These are phyloP conservation scores for Excoecaria cochinchinensis DNA, from an alignment of 345 rosid species.

Conservation along the genomic window DNA sequence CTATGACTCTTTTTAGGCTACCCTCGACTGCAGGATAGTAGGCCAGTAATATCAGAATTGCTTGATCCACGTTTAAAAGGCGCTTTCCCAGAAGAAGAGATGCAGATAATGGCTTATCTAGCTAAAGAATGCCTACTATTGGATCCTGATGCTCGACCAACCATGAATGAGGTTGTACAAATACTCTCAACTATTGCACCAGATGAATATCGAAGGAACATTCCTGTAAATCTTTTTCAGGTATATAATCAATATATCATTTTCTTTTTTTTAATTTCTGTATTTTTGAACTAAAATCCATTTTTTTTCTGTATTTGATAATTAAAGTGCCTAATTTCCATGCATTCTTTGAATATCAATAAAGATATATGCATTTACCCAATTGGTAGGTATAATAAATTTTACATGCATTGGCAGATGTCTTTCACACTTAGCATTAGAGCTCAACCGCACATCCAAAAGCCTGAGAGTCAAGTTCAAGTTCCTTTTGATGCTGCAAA, in stretches of 20 bases:
- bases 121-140: conserved; percentile 88
- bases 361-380: neutral
- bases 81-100: conserved; percentile 74
- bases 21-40: conserved; percentile 70
- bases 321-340: neutral
- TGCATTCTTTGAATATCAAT: neutral
- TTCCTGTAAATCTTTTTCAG: conserved; percentile 68
- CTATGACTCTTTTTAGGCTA: conserved; percentile 49
- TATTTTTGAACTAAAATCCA: neutral
- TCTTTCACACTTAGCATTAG: conserved; percentile 29
- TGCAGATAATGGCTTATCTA: conserved; percentile 91
- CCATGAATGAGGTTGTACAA: conserved; percentile 96
- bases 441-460: conserved; percentile 27
- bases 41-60: conserved; percentile 59
- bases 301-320: too few species aligned
- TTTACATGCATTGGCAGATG: conserved; percentile 31
- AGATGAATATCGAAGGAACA: conserved; percentile 59
- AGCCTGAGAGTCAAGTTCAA: conserved; percentile 26
- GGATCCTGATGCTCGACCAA: conserved; percentile 91
- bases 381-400: neutral
- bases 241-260: conserved; percentile 28
- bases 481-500: conserved; percentile 32
- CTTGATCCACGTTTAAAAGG: conserved; percentile 79
- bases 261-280: neutral
- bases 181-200: conserved; percentile 86